Percentiles rank a stretch among this genome's conserved stretches.
These are phyloP conservation scores for Rhynchospora pubera DNA, from an alignment of 176 grass and related monocot genomes.

Conservation along the genomic window DNA sequence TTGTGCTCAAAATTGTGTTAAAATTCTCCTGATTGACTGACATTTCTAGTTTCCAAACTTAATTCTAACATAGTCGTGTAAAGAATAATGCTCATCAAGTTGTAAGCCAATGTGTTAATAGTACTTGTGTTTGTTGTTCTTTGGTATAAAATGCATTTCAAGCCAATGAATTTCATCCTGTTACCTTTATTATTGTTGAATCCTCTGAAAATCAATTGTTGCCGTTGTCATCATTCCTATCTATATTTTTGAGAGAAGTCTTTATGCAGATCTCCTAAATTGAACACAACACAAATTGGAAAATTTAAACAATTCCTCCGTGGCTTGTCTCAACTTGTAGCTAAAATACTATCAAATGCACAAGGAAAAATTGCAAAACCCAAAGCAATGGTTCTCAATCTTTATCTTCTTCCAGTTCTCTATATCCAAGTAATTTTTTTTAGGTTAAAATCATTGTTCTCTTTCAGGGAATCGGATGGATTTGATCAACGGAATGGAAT, in stretches of 20 bases:
- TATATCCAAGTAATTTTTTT: background rate
- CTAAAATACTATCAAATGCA: background rate
- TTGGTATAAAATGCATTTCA: too few species aligned
- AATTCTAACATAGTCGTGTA: too few species aligned
- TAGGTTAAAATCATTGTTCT: background rate
- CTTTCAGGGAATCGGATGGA: conserved; percentile 21
- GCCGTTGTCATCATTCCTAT: background rate
- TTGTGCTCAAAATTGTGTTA: too few species aligned
- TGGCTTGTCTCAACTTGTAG: background rate
- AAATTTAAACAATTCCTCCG: background rate
- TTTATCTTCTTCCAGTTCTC: background rate
- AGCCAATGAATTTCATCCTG: too few species aligned
- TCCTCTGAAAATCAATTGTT: background rate
- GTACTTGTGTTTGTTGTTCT: too few species aligned
- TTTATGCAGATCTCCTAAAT: background rate
- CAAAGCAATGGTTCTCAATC: background rate
- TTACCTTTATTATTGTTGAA: background rate
- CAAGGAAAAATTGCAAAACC: background rate
- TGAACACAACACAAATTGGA: background rate
- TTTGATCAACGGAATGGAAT: conserved; percentile 50
- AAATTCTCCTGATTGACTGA: too few species aligned
- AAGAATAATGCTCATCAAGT: too few species aligned
- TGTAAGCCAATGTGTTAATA: too few species aligned
- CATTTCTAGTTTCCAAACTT: too few species aligned
- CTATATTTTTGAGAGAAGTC: background rate